Evolutionary conservation across 352 stramenopile species (phyloP).

Genomic region (Pythium aristosporum): DNA sequence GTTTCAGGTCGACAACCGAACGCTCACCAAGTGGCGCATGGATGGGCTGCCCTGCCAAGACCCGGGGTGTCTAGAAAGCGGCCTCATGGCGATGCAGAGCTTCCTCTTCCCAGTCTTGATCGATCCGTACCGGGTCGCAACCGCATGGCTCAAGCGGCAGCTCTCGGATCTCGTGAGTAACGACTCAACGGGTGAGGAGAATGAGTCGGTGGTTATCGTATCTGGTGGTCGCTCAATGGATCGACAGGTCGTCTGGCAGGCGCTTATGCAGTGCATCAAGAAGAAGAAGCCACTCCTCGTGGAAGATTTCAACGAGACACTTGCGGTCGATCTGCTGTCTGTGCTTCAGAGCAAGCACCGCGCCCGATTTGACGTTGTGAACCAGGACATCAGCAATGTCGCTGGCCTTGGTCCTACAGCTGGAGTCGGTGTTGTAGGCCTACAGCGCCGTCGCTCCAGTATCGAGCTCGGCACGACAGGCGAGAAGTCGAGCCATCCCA

Average conservation of each 20-base stretch:
- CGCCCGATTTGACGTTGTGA: slow-evolving; percentile 44
- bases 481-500: not conserved
- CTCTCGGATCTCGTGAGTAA: slow-evolving; percentile 15
- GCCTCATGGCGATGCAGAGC: slow-evolving; percentile 35
- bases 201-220: not conserved
- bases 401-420: not conserved
- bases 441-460: slow-evolving; percentile 18
- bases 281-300: slow-evolving; percentile 46
- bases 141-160: slow-evolving; percentile 49
- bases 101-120: slow-evolving; percentile 57
- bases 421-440: not conserved
- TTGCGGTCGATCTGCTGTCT: slow-evolving; percentile 31
- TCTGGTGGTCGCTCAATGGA: slow-evolving; percentile 16
- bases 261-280: slow-evolving; percentile 37
- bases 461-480: slow-evolving; percentile 11
- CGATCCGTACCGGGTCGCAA: slow-evolving; percentile 55
- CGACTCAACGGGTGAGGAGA: slow-evolving; percentile 4
- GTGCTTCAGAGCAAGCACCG: slow-evolving; percentile 50
- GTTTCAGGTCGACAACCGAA: slow-evolving; percentile 36
- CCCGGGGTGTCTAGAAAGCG: slow-evolving; percentile 39
- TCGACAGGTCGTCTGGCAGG: slow-evolving; percentile 36
- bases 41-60: slow-evolving; percentile 44
- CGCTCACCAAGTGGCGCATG: slow-evolving; percentile 44
- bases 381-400: slow-evolving; percentile 40
- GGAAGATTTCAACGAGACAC: slow-evolving; percentile 33